Percentiles rank a stretch among this genome's conserved stretches.
These are phyloP conservation scores for Nitzschia palea DNA, from an alignment of 108 stramenopile genomes.

Conservation along the genomic window DNA sequence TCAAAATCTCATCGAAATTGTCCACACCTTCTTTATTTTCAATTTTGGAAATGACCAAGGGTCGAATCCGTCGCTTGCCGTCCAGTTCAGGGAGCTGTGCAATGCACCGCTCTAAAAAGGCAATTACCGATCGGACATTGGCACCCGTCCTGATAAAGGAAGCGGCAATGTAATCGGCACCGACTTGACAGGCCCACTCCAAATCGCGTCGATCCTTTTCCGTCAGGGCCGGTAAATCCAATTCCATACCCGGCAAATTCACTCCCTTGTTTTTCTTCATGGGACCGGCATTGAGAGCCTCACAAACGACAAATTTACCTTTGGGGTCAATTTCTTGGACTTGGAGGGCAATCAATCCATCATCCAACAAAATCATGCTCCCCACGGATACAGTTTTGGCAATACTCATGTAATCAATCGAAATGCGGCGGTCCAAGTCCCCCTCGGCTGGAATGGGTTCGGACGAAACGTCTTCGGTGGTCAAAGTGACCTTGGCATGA, in stretches of 20 bases:
- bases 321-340: conserved; percentile 55
- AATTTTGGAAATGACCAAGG: conserved; percentile 87
- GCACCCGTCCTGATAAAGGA: conserved; percentile 84
- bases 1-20: conserved; percentile 80
- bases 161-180: conserved; percentile 87
- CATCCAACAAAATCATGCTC: conserved; percentile 68
- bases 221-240: conserved; percentile 86
- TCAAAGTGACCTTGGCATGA: conserved; percentile 52
- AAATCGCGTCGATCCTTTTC: conserved; percentile 88
- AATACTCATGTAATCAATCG: conserved; percentile 81
- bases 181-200: conserved; percentile 63
- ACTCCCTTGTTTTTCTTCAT: conserved; percentile 86
- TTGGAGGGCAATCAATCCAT: conserved; percentile 76
- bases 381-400: conserved; percentile 62
- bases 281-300: conserved; percentile 66
- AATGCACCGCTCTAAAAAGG: conserved; percentile 68
- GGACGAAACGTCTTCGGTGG: conserved; percentile 42
- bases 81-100: conserved; percentile 42
- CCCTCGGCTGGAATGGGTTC: conserved; percentile 47
- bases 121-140: conserved; percentile 75
- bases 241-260: conserved; percentile 69
- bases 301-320: conserved; percentile 45
- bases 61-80: conserved; percentile 41
- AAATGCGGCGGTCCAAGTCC: conserved; percentile 53
- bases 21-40: conserved; percentile 88